phyloP scores from a whole-genome alignment of 768 basidiomycete species.

The Calocybe cyanea region DNA sequence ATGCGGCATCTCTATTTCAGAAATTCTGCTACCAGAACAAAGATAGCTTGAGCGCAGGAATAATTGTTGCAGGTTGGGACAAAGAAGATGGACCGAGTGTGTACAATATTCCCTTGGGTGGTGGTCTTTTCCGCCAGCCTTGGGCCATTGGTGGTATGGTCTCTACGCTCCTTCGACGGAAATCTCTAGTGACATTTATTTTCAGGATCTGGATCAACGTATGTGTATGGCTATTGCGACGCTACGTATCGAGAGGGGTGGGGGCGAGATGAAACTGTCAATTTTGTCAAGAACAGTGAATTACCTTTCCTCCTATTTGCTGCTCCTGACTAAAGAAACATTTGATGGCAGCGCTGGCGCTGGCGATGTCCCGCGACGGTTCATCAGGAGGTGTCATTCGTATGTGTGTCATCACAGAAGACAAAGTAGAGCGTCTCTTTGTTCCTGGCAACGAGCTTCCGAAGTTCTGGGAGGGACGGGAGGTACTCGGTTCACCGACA shows the following conservation, averaged over 20 bases:
- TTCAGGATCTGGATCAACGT: constrained; percentile 92
- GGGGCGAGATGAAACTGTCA: constrained; percentile 83
- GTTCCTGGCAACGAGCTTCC: constrained; percentile 89
- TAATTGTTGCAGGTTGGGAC: constrained; percentile 99
- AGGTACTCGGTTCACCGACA: constrained; percentile 48
- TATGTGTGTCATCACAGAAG: constrained; percentile 95
- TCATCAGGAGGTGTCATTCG: constrained; percentile 97
- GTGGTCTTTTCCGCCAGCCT: constrained; percentile 93
- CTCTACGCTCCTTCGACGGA: background rate
- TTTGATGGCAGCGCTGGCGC: constrained; percentile 63
- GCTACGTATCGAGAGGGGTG: constrained; percentile 95
- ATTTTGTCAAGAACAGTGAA: constrained; percentile 96
- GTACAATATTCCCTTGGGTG: constrained; percentile 95
- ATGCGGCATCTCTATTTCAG: constrained; percentile 82
- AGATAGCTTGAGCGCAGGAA: constrained; percentile 82
- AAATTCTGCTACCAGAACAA: constrained; percentile 92
- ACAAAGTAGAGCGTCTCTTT: constrained; percentile 87
- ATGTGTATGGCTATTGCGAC: constrained; percentile 99
- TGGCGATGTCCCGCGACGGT: constrained; percentile 97
- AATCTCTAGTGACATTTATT: background rate
- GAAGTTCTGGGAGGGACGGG: constrained; percentile 84
- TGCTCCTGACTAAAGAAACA: constrained; percentile 3
- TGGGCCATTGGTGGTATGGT: constrained; percentile 94
- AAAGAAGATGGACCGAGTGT: constrained; percentile 86
- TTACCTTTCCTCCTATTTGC: constrained; percentile 13